Evolutionary conservation across 108 stramenopile genomes (phyloP).

Genomic region (Thalassiosira profunda): DNA sequence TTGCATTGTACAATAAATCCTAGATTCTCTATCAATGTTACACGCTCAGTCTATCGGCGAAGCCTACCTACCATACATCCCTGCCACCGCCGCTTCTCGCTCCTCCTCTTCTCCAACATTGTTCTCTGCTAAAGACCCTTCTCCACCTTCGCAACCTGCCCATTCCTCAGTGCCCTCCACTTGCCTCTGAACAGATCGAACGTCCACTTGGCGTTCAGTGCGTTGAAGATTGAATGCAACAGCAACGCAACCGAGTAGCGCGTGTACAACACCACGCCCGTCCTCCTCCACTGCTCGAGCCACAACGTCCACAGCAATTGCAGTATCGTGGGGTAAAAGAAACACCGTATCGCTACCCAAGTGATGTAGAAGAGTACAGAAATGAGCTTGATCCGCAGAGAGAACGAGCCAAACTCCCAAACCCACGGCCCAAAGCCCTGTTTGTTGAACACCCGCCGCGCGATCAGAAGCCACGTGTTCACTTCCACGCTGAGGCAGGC

Average conservation of each 20-base stretch:
- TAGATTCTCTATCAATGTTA: not conserved
- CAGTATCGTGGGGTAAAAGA: conserved; percentile 64
- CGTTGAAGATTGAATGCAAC: conserved; percentile 69
- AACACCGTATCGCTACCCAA: conserved; percentile 76
- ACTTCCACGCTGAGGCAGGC: conserved; percentile 86
- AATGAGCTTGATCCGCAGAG: conserved; percentile 85
- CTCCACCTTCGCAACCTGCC: conserved; percentile 33
- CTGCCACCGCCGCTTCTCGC: no score
- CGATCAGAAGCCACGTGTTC: conserved; percentile 94
- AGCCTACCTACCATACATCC: no score
- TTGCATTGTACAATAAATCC: no score
- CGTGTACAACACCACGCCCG: conserved; percentile 9
- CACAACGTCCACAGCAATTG: conserved; percentile 41
- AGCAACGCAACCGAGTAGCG: conserved; percentile 49
- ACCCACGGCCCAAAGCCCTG: conserved; percentile 87
- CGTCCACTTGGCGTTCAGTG: conserved; percentile 89
- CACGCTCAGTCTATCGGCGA: not conserved
- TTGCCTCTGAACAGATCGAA: conserved; percentile 83
- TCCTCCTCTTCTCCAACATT: no score
- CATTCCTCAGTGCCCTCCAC: conserved; percentile 37
- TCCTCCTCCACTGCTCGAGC: conserved; percentile 22
- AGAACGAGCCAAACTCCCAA: conserved; percentile 72
- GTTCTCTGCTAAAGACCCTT: conserved; percentile 26
- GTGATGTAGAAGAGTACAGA: conserved; percentile 75
- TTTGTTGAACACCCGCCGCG: conserved; percentile 91